These are phyloP conservation scores for Dactylonectria estremocensis DNA, from an alignment of 2,329 filamentous ascomycete genomes.

Conservation along the genomic window DNA sequence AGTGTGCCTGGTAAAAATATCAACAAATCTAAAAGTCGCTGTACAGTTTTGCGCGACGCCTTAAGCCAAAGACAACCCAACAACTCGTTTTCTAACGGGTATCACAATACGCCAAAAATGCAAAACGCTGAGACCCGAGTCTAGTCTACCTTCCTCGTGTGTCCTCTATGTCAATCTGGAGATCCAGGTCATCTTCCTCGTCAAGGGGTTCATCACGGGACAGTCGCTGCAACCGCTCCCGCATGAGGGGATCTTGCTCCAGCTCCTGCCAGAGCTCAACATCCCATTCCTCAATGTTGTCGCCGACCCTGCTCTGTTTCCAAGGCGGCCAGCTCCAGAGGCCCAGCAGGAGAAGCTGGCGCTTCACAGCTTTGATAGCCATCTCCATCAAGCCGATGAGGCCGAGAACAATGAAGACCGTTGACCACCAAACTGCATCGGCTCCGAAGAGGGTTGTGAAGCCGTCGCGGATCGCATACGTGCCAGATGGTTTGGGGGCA, in stretches of 20 bases:
- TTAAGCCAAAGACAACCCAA: constrained; percentile 20
- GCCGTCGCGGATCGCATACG: constrained; percentile 78
- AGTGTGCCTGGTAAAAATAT: constrained; percentile 7
- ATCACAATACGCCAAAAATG: constrained; percentile 40
- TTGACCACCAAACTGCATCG: constrained; percentile 82
- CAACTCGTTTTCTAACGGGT: constrained; percentile 42
- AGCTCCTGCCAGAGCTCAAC: constrained; percentile 72
- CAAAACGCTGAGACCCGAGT: constrained; percentile 19
- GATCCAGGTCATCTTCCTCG: constrained; percentile 44
- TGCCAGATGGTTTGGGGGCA: constrained; percentile 59
- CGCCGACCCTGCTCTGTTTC: constrained; percentile 52
- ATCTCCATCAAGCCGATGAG: constrained; percentile 77
- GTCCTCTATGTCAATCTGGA: constrained; percentile 38
- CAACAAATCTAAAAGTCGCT: constrained; percentile 10
- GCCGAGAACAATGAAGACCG: constrained; percentile 74
- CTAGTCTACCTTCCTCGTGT: constrained; percentile 29
- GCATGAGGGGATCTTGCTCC: constrained; percentile 65
- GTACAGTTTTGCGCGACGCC: constrained; percentile 15
- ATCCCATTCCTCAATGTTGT: constrained; percentile 65
- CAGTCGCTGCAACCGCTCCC: constrained; percentile 59
- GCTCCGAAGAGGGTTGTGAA: constrained; percentile 78
- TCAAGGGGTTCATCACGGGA: constrained; percentile 53
- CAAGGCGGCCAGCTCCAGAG: constrained; percentile 65
- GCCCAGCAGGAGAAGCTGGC: constrained; percentile 62
- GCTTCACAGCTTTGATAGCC: constrained; percentile 66